phyloP scores from a whole-genome alignment of 345 rosid genomes.

The Boechera retrofracta region DNA sequence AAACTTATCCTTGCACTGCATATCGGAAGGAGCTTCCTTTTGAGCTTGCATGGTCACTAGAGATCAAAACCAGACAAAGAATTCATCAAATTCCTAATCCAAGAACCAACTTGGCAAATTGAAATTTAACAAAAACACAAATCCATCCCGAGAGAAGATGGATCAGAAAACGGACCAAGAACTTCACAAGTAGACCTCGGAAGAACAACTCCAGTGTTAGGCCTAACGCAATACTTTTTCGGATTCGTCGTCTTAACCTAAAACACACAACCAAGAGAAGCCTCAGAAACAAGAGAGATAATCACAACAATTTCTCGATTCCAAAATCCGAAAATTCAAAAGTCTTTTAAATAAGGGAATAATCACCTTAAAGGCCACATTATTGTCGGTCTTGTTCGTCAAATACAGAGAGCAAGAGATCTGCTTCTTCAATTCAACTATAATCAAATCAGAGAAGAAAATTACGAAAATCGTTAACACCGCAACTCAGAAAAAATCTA shows the following conservation, averaged over 20 bases:
- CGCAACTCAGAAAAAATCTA: not conserved
- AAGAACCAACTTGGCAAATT: not conserved
- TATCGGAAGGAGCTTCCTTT: slow-evolving; percentile 76
- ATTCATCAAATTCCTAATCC: not conserved
- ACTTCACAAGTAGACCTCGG: slow-evolving; percentile 72
- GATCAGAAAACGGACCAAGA: slow-evolving; percentile 51
- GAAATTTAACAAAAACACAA: not conserved
- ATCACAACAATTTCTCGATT: slow-evolving; percentile 10
- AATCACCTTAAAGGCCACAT: slow-evolving; percentile 80
- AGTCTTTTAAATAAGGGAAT: not conserved
- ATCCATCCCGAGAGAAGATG: not conserved
- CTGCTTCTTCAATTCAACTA: slow-evolving; percentile 93
- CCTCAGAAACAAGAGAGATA: slow-evolving; percentile 16
- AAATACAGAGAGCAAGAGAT: slow-evolving; percentile 77
- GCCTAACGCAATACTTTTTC: slow-evolving; percentile 85
- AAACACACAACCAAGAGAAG: slow-evolving; percentile 27
- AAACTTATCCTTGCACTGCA: slow-evolving; percentile 93
- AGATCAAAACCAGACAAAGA: slow-evolving; percentile 16
- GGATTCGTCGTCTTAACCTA: slow-evolving; percentile 95
- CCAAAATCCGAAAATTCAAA: not conserved
- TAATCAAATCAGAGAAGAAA: slow-evolving; percentile 28
- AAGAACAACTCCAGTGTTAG: slow-evolving; percentile 75
- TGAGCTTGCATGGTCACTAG: slow-evolving; percentile 95
- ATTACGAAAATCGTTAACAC: not conserved
- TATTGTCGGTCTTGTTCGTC: slow-evolving; percentile 76